Conservation (phyloP, 2,329 filamentous ascomycete species). For the Epichloe elymi region DNA sequence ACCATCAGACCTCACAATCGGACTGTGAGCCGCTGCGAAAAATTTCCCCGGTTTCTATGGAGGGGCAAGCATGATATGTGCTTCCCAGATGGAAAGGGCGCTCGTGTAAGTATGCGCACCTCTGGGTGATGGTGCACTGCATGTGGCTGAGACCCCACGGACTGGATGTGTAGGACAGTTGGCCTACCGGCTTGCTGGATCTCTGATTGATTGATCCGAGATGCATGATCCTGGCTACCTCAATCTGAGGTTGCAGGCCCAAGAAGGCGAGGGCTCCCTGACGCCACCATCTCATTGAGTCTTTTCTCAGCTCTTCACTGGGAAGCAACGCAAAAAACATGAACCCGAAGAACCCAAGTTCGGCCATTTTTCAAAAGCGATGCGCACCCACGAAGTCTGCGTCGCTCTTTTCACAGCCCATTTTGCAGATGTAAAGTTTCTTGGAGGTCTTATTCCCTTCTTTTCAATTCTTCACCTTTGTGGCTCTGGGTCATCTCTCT, state of each 20-base stretch:
- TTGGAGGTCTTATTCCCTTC: not conserved
- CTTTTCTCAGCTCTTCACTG: not conserved
- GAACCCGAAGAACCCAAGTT: no score
- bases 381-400: not conserved
- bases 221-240: constrained; percentile 1
- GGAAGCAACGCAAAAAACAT: no score
- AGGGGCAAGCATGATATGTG: not conserved
- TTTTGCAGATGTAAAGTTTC: not conserved
- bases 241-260: not conserved
- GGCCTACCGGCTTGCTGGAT: constrained; percentile 1
- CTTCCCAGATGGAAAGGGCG: not conserved
- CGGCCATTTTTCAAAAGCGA: not conserved
- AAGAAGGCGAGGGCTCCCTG: not conserved
- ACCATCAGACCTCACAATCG: no score
- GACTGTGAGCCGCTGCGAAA: no score
- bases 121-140: not conserved
- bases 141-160: not conserved
- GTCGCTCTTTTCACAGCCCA: not conserved
- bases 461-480: not conserved
- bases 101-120: not conserved
- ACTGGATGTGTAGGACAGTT: not conserved
- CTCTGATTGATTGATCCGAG: constrained; percentile 2
- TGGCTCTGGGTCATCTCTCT: no score
- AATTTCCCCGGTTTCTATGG: no score
- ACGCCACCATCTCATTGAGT: constrained; percentile 1